Base-by-base conservation (phyloP, 306 rosid genomes). In the Coriaria nepalensis region DNA sequence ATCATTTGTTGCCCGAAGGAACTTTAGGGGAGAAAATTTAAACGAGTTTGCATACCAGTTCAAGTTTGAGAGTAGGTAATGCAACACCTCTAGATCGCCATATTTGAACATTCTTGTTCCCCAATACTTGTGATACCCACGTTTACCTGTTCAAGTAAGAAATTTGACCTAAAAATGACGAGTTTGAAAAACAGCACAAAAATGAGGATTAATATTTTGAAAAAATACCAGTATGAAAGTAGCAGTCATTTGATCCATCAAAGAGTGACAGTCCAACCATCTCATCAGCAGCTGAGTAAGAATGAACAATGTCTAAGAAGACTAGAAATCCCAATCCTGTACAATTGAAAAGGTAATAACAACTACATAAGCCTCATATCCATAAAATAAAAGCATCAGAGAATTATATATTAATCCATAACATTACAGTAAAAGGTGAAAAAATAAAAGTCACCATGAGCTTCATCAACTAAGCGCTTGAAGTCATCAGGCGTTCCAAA, bases 401-500 rank as follows among this genome's bases (percentile, higher is more conserved):
- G 10, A 38, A 38, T 6, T 6, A 38, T 34, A 12, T 33, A 48
- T 20, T 20, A 20, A 20, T 3, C 1, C 3, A 20, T 29, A 46
- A 53, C 12, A 52, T 8, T 36, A 68, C 13, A 29, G 44, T 44
- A 47, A 40, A 10, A 57, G 20, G 56, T 38, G 56, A 64, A 53
- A 60, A 70, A 47, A 57, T n/a, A 46, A 74, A 40, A 56, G 29
- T 20, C 29, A 87, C 97, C 97, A 61, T 90, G 97, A 52, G 97
- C 93, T 68, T 81, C 97, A 68, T 90, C 97, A 71, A 90, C 93
- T 71, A 90, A 68, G 55, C 74, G 87, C 87, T 90, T 90, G 76
- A 90, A 90, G 58, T 90, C 95, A 43, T 90, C 93, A 44, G 97
- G 97, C 55, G 93, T 81, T 45, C 97, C 97, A 71, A 65, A 90